Percentiles rank a stretch among this genome's conserved stretches.
Conservation (phyloP, 78 protist species). For the Carpediemonas membranifera region DNA sequence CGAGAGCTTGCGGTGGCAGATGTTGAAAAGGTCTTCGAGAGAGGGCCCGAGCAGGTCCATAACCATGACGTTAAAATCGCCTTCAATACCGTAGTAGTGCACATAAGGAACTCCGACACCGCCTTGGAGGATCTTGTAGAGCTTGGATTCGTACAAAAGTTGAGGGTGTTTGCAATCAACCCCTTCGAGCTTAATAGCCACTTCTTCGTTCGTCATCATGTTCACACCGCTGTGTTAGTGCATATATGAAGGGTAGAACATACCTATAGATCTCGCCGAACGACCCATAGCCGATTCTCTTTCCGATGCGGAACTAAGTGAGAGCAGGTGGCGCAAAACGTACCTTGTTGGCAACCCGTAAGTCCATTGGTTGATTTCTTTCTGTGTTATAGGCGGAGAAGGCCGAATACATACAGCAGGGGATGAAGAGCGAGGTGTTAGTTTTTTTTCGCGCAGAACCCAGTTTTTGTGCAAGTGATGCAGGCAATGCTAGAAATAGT, state of each 20-base stretch:
- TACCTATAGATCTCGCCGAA: conserved; percentile 4
- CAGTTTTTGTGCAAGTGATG: too few species aligned
- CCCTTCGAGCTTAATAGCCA: conserved; percentile 32
- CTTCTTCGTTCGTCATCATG: neutral
- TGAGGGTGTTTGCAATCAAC: conserved; percentile 81
- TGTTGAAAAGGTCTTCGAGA: conserved; percentile 28
- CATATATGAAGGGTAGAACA: too few species aligned
- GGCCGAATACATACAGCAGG: too few species aligned
- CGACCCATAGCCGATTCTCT: neutral
- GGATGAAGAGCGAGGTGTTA: too few species aligned
- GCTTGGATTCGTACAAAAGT: conserved; percentile 80
- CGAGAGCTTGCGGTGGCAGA: conserved; percentile 21
- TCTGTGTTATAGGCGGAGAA: too few species aligned
- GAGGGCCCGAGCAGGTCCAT: conserved; percentile 91
- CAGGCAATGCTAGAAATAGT: too few species aligned
- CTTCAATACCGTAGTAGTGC: conserved; percentile 88
- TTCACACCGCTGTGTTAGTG: neutral
- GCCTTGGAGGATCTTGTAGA: conserved; percentile 66
- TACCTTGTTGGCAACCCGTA: neutral
- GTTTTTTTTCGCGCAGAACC: too few species aligned
- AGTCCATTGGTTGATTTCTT: neutral
- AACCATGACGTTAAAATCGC: conserved; percentile 64
- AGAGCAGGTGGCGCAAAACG: too few species aligned
- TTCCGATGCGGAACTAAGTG: neutral
- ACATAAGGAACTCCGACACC: conserved; percentile 71